A percentile compares a stretch with the other conserved stretches of the same genome.
These are phyloP conservation scores for Gloeophyllum trabeum DNA, from an alignment of 768 basidiomycete species.

Conservation along the genomic window DNA sequence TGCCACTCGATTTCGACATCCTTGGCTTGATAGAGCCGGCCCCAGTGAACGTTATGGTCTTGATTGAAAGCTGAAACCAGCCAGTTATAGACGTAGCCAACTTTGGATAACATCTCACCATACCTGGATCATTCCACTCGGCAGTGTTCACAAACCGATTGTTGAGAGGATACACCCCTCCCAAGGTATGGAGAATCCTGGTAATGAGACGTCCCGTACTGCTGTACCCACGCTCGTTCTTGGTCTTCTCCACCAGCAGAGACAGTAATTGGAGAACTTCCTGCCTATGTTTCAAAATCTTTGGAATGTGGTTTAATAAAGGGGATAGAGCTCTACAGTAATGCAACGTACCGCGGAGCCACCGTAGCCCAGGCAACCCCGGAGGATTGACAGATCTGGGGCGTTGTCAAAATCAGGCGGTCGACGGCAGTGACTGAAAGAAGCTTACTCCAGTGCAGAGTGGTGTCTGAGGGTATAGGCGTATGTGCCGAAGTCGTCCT, in stretches of 20 bases:
- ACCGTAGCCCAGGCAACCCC: constrained; percentile 72
- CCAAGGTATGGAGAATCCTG: constrained; percentile 64
- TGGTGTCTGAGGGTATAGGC: constrained; percentile 75
- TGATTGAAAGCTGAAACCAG: constrained; percentile 43
- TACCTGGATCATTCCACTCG: constrained; percentile 72
- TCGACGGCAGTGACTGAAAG: constrained; percentile 1
- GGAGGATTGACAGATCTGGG: constrained; percentile 69
- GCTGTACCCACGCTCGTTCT: constrained; percentile 82
- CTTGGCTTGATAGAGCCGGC: constrained; percentile 60
- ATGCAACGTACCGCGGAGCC: constrained; percentile 42
- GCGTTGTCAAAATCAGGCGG: constrained; percentile 3
- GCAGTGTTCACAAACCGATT: constrained; percentile 71
- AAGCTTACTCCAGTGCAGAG: constrained; percentile 82
- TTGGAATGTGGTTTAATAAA: constrained; percentile 1
- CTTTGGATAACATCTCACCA: too few relatives aligned
- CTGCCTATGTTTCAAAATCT: constrained; percentile 63
- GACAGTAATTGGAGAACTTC: constrained; percentile 51
- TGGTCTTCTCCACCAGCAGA: constrained; percentile 66
- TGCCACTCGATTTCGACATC: constrained; percentile 89
- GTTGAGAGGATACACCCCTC: constrained; percentile 66
- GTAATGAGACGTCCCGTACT: constrained; percentile 70
- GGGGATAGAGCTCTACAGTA: background rate
- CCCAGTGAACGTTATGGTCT: constrained; percentile 66
- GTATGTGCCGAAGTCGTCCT: constrained; percentile 69
- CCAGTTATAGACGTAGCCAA: too few relatives aligned